A percentile compares a stretch with the other conserved stretches of the same genome.
Conservation (phyloP, 352 stramenopile species). For the Phytophthora tentaculata region DNA sequence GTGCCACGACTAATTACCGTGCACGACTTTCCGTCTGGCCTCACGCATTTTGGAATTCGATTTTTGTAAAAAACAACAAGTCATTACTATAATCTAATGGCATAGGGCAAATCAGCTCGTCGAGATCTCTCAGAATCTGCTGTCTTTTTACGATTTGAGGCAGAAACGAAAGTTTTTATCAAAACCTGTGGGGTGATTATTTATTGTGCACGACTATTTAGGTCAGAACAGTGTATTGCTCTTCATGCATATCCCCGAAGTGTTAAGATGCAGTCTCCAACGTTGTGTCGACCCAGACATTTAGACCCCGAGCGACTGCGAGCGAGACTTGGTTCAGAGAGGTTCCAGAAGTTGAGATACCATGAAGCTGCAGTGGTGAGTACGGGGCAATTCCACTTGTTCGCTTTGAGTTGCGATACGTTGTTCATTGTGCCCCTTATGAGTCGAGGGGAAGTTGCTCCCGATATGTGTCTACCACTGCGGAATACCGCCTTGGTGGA, state of each 20-base stretch:
- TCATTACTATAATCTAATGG: too few species aligned
- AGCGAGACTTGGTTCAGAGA: conserved; percentile 29
- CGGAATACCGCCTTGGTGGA: conserved; percentile 40
- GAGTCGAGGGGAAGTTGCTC: conserved; percentile 21
- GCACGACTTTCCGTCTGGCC: too few species aligned
- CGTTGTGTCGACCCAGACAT: conserved; percentile 58
- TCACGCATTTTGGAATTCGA: too few species aligned
- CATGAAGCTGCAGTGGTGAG: conserved; percentile 65
- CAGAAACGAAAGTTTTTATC: too few species aligned
- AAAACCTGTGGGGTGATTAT: too few species aligned
- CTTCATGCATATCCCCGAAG: conserved; percentile 23
- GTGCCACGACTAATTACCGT: too few species aligned
- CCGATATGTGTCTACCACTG: conserved; percentile 36
- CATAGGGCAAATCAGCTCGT: too few species aligned
- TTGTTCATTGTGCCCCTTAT: conserved; percentile 58
- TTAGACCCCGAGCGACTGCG: conserved; percentile 65
- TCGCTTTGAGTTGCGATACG: conserved; percentile 50
- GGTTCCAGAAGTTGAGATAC: conserved; percentile 52
- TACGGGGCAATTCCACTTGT: conserved; percentile 48
- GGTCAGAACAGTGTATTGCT: too few species aligned
- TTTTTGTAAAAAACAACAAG: too few species aligned
- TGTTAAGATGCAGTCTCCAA: conserved; percentile 42
- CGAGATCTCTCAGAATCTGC: too few species aligned
- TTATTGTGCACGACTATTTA: too few species aligned
- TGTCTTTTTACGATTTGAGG: too few species aligned